Evolutionary conservation across 257 asterid species (phyloP).

Genomic region (Lavandula angustifolia): DNA sequence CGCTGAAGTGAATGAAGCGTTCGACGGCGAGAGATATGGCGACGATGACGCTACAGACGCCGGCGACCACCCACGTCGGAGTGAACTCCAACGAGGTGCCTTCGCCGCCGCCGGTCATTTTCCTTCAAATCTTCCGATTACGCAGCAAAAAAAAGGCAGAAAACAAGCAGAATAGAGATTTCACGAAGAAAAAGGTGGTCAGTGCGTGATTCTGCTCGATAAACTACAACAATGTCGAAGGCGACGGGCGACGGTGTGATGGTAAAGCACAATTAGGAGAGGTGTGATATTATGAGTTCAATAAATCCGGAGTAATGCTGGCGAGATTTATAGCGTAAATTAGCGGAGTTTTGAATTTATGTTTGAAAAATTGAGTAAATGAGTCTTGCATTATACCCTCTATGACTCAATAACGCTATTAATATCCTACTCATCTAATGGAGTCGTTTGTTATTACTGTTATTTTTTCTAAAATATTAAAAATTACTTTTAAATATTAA

Average conservation of each 20-base stretch:
- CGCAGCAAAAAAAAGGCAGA: neutral
- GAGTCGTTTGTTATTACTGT: no score
- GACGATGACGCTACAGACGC: no score
- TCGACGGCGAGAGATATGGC: no score
- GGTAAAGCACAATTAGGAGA: neutral
- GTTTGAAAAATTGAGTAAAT: neutral
- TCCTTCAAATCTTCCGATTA: slow-evolving; percentile 22
- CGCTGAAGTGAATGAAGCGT: no score
- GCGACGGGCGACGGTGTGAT: neutral
- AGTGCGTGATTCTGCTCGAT: slow-evolving; percentile 2
- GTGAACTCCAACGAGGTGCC: slow-evolving; percentile 1
- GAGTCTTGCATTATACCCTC: neutral
- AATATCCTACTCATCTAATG: no score
- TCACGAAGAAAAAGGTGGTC: neutral
- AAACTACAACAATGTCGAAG: slow-evolving; percentile 14
- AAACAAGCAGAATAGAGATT: neutral
- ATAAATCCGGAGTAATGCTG: slow-evolving; percentile 24
- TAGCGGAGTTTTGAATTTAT: slow-evolving; percentile 5
- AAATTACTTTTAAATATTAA: no score
- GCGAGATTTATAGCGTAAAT: slow-evolving; percentile 36
- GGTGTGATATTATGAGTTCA: slow-evolving; percentile 7
- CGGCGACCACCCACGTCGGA: no score
- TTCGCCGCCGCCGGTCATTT: slow-evolving; percentile 72
- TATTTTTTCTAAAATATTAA: no score
- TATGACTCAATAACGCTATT: no score